Base-by-base conservation (phyloP, 2,329 filamentous ascomycete genomes). In the Ramichloridium luteum region DNA sequence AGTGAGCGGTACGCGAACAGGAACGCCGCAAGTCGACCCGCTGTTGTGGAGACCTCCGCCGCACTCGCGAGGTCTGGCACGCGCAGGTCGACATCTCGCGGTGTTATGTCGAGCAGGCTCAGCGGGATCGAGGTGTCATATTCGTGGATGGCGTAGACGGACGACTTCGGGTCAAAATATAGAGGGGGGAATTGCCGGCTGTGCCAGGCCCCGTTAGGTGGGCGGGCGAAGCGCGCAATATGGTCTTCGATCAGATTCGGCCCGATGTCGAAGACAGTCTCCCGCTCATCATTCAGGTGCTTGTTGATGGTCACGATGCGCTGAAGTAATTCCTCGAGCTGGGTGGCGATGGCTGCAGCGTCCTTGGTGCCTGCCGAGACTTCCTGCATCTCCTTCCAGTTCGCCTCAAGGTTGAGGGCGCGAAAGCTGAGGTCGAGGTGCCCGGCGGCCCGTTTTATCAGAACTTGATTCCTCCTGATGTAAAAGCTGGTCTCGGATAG, bases 101-200 rank as follows among this genome's bases (percentile, higher is more conserved):
- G 80, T 41, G 76, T 70, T 36, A 83, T 61, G 51, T 85, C 80
- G 11, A 85, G 51, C 3, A 88, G 68, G 8, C 62, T 57, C 34
- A 72, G 61, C 20, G 20, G 8, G n/a, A n/a, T n/a, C n/a, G n/a
- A n/a, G n/a, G n/a, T n/a, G n/a, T n/a, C n/a, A n/a, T n/a, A n/a
- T n/a, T n/a, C n/a, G n/a, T n/a, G n/a, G 8, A 8, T 23, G 20
- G 20, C 20, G 8, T 8, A n/a, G 8, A 23, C 8, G 8, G 20
- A 8, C 8, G 8, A 8, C 20, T 5, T 64, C 58, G 55, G 31
- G 4, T 61, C 38, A 3, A 72, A 67, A 14, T 61, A 54, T 11
- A 93, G 61, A 0, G 83, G 80, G 46, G 93, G 82, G 46, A 72
- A 74, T 2, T 62, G 58, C 11, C 85, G 74, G 2, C 69, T 65